Evolutionary conservation across 1,284 basidiomycete genomes (phyloP), one percentile per base, ranked within the genome.

Genomic region (Schizophyllum amplum): DNA sequence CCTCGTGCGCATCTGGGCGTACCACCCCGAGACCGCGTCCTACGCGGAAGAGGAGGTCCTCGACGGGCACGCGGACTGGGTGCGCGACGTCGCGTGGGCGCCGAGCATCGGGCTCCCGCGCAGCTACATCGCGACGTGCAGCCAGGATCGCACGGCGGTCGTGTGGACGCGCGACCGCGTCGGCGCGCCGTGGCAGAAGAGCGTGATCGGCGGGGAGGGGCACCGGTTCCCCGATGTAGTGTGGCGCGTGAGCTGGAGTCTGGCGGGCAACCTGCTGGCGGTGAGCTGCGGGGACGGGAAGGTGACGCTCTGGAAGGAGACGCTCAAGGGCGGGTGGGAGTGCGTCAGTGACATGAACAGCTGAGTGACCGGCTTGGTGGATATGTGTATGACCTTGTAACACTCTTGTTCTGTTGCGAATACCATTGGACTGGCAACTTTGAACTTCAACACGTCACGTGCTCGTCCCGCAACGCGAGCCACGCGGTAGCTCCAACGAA

Each of bases 261-360:
- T 98, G 51, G 93, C 94, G 2, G 96, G 97, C 21, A 98, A 98
- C 67, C 85, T 99, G 56, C 79, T 99, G 52, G 95, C 96, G 0
- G 97, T 98, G 47, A 96, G 93, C 71, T 97, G 94, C 72, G 96
- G 95, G 15, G 97, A 99, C 70, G 96, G 97, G 24, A 98, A 98
- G 74, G 94, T 99, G 25, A 94, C 90, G 13, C 76, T 99, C 55
- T 99, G 95, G 96, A 99, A 99, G 75, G 96, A 99, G 76, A 96
- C 92, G 69, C 74, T 98, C 66, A 94, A 93, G 69, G 90, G 92
- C 21, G 77, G 81, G 22, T 99, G 96, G 93, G 96, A 98, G 72
- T 96, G 94, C 69, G 93, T 98, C 57, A 94, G 89, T 68, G 92
- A 96, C 66, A 87, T 95, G 80, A 86, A 86, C 59, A 91, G 89